Base-by-base conservation (phyloP, 495 filamentous ascomycete genomes). In the Coniosporium apollinis region DNA sequence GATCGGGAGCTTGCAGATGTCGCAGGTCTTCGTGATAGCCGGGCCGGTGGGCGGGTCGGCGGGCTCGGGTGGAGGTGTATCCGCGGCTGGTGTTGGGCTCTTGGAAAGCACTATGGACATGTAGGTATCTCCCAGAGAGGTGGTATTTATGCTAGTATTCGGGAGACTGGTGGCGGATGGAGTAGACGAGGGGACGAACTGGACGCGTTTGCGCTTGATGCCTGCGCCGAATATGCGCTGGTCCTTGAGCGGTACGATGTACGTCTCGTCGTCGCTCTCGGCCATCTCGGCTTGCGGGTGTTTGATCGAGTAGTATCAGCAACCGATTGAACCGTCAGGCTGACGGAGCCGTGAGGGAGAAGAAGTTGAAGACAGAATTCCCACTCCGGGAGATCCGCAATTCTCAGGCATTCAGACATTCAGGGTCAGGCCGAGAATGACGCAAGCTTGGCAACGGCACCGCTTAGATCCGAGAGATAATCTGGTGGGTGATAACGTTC, bases 201-300 rank as follows among this genome's bases (percentile, higher is more conserved):
- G 61, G n/a, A 94, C 74, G 20, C 69, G 65, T 57, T 79, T 81
- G 9, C 76, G 70, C 39, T 79, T 72, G 28, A 89, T 68, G 8
- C 82, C 80, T 3, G 79, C 69, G 22, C 81, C 79, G 50, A 89
- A 93, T n/a, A 75, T 65, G 10, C 76, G 74, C 46, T 78, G 74
- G 44, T 78, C 66, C 45, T 79, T 67, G 4, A 82, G 63, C 1
- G 82, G 79, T 13, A 81, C 61, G 32, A 70, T 68, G 39, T 81
- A 74, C 25, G 69, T 66, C 17, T 72, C 67, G 13, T 69, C 67
- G 5, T 70, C 64, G 5, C 17, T 19, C 8, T 32, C 30, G 17
- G 17, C 30, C 24, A 26, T 26, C 9, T 26, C n/a, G n/a, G n/a
- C n/a, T n/a, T n/a, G n/a, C n/a, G n/a, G n/a, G n/a, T n/a, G n/a